Conservation (phyloP, 139 green algal species). For the Asterochloris erici region DNA sequence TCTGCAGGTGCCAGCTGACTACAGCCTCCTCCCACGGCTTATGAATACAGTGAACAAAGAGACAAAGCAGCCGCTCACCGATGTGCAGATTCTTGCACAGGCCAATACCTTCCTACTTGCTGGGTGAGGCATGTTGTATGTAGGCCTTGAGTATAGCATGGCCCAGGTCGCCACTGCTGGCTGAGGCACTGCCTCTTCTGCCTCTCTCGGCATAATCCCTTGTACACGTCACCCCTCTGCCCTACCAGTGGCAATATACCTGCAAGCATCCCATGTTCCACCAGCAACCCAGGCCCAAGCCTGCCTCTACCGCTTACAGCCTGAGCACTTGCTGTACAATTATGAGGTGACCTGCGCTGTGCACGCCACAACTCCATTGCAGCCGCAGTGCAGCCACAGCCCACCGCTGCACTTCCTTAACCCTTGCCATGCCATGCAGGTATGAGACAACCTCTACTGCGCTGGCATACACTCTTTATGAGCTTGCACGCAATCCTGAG, state of each 20-base stretch:
- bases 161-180: background rate
- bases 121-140: background rate
- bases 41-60: slow-evolving; percentile 2
- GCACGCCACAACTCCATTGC: background rate
- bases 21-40: slow-evolving; percentile 12
- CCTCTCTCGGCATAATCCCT: background rate
- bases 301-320: background rate
- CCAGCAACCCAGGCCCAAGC: background rate
- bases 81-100: slow-evolving; percentile 2
- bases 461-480: slow-evolving; percentile 4
- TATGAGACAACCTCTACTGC: slow-evolving; percentile 13
- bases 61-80: background rate
- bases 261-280: background rate
- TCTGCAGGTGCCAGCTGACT: background rate
- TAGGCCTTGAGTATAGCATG: background rate
- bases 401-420: background rate
- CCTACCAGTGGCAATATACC: background rate
- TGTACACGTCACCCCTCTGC: background rate
- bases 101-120: slow-evolving; percentile 23
- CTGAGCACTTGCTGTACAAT: background rate
- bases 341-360: background rate
- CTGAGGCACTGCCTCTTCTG: background rate
- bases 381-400: background rate
- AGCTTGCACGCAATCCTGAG: background rate
- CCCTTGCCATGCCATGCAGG: background rate